Base-by-base conservation (phyloP, 23 red algal genomes). In the Gracilaria vermiculophylla region DNA sequence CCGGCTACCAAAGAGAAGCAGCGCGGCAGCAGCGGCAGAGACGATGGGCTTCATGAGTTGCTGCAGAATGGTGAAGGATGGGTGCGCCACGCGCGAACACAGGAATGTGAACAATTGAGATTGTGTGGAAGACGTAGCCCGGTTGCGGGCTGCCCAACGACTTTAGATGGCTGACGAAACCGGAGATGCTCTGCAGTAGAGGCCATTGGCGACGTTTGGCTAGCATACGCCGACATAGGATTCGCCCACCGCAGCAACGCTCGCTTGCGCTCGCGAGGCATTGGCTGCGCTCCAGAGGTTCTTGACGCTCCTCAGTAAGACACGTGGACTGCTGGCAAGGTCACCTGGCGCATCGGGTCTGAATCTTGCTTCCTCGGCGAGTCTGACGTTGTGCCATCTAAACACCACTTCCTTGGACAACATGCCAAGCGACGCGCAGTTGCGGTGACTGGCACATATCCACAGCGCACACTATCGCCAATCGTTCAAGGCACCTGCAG, bases 21-120 rank as follows among this genome's bases (percentile, higher is more conserved):
- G 72, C 53, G 72, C 85, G 56, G 85, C 85, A n/a, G 85, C 85
- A 34, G 85, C 85, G 61, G 85, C 85, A 65, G 85, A 89, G 31
- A 89, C 69, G 37, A 89, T 32, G 1, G 85, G 85, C 60, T 89
- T 89, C 85, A 89, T 89, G 53, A 56, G n/a, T 62, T 65, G 45
- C 31, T 57, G 69, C 39, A 89, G 52, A 42, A 50, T 76, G 72
- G 32, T 37, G 34, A 17, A 31, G 3, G 34, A 29, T 0, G 34
- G 1, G 42, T 37, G 67, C n/a, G 67, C 39, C 27, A n/a, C 44
- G 45, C 48, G 44, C 74, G 25, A 45, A 53, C 52, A 0, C 21
- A 8, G 44, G 12, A 39, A 54, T 32, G 24, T 54, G 41, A 53
- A 17, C 32, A 3, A 44, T 25, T 23, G 74, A 43, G 5, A 12